Evolutionary conservation across 2,329 filamentous ascomycete species (phyloP).

Genomic region (Ophiostoma populinum): DNA sequence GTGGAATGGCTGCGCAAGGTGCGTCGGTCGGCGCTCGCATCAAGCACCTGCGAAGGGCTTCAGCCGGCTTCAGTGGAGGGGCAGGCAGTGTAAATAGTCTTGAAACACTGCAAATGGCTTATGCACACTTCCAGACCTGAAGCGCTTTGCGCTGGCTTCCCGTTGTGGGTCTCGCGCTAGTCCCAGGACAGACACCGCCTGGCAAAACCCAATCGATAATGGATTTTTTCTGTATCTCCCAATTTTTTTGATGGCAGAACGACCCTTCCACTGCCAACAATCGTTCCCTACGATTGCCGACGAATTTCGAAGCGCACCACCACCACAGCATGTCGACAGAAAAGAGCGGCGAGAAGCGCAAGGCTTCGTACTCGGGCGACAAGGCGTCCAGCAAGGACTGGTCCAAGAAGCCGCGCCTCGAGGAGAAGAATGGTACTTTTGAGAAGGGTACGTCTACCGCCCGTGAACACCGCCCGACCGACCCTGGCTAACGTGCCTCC

Average conservation of each 20-base stretch:
- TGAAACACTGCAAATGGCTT: not conserved
- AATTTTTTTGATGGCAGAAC: too few relatives aligned
- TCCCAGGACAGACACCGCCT: conserved; percentile 16
- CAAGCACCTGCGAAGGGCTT: too few relatives aligned
- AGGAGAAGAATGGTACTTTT: conserved; percentile 2
- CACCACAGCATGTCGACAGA: conserved; percentile 29
- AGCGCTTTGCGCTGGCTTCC: not conserved
- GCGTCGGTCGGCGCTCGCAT: not conserved
- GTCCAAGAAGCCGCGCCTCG: conserved; percentile 34
- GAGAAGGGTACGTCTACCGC: conserved; percentile 3
- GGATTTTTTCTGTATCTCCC: conserved; percentile 5
- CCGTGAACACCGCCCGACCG: not conserved
- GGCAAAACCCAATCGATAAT: conserved; percentile 13
- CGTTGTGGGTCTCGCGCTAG: conserved; percentile 7
- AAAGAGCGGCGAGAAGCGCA: conserved; percentile 37
- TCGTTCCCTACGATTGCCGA: too few relatives aligned
- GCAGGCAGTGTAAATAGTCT: conserved; percentile 2
- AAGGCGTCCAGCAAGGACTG: conserved; percentile 27
- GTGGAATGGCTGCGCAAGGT: not conserved
- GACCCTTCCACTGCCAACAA: too few relatives aligned
- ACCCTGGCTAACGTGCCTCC: too few relatives aligned
- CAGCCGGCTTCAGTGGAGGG: conserved; percentile 3
- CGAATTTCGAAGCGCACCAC: not conserved
- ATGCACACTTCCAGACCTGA: not conserved
- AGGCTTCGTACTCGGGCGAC: conserved; percentile 24